Evolutionary conservation across 2,329 filamentous ascomycete species (phyloP).

Genomic region (Xylaria sp.): DNA sequence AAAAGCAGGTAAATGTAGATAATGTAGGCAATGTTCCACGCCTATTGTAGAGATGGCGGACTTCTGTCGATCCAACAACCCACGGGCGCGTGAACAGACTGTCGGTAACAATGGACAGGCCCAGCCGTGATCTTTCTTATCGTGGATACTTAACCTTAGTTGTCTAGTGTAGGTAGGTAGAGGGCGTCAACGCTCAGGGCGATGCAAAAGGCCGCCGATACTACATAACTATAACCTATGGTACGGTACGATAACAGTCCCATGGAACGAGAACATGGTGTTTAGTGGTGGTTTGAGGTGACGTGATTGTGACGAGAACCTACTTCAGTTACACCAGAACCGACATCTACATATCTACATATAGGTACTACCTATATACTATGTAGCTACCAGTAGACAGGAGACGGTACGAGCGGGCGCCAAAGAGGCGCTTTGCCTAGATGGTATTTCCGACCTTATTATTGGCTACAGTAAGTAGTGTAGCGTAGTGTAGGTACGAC

Average conservation of each 20-base stretch:
- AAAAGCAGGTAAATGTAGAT: neutral
- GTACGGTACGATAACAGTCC: slow-evolving; percentile 10
- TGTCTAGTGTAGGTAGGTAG: neutral
- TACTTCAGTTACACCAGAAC: neutral
- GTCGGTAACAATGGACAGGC: slow-evolving; percentile 27
- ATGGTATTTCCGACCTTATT: neutral
- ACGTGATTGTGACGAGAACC: slow-evolving; percentile 33
- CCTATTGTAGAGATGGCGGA: slow-evolving; percentile 15
- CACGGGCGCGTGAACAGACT: slow-evolving; percentile 24
- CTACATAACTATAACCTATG: neutral
- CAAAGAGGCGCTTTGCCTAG: slow-evolving; percentile 4
- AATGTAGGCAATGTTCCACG: neutral
- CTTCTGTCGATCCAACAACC: slow-evolving; percentile 18
- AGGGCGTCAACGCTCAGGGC: neutral
- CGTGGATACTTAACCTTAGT: too few species aligned
- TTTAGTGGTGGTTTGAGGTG: slow-evolving; percentile 15
- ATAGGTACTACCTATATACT: too few species aligned
- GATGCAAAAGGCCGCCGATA: slow-evolving; percentile 24
- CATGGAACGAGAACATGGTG: neutral
- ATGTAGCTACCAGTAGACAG: neutral
- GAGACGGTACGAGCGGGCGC: slow-evolving; percentile 1
- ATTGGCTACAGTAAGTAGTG: neutral
- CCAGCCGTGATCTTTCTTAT: slow-evolving; percentile 17
- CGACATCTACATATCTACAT: neutral
- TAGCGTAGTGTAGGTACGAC: neutral